Percentiles rank a stretch among this genome's conserved stretches.
Evolutionary conservation across 2,329 filamentous ascomycete genomes (phyloP).

Genomic region (Pseudocercospora cruenta): DNA sequence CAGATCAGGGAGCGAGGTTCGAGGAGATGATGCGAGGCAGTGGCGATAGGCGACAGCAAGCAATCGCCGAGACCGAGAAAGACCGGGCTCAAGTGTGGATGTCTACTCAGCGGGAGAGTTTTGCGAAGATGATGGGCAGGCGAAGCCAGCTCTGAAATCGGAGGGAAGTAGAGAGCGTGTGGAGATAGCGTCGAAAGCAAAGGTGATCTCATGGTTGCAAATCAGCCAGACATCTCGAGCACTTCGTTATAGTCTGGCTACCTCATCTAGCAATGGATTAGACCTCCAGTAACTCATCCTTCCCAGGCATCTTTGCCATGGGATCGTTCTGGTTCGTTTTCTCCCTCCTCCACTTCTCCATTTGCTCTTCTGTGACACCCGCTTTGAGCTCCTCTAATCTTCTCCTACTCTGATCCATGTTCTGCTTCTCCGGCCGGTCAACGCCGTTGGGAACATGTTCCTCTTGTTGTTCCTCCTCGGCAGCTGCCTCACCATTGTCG

Average conservation of each 20-base stretch:
- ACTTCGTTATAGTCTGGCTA: conserved; percentile 11
- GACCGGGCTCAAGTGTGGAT: background rate
- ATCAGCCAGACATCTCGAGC: conserved; percentile 9
- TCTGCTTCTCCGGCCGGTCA: conserved; percentile 46
- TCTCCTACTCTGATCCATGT: conserved; percentile 63
- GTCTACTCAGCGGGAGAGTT: background rate
- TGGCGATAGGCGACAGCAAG: background rate
- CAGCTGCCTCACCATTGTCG: conserved; percentile 46
- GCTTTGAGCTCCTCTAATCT: conserved; percentile 77
- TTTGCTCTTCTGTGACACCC: conserved; percentile 78
- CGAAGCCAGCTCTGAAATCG: background rate
- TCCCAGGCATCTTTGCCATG: conserved; percentile 80
- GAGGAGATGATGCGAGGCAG: background rate
- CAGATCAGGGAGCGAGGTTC: background rate
- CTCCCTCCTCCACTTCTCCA: conserved; percentile 83
- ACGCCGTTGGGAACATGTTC: conserved; percentile 50
- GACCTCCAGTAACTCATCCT: conserved; percentile 63
- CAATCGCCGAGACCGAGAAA: background rate
- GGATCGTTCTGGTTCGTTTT: conserved; percentile 76
- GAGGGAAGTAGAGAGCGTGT: background rate
- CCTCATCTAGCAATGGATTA: background rate
- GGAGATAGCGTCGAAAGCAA: background rate
- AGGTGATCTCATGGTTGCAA: background rate
- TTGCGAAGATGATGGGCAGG: background rate
- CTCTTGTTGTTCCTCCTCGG: conserved; percentile 46